These are phyloP conservation scores for Lasiodiplodia sp. DNA, from an alignment of 2,329 filamentous ascomycete genomes.

Conservation along the genomic window DNA sequence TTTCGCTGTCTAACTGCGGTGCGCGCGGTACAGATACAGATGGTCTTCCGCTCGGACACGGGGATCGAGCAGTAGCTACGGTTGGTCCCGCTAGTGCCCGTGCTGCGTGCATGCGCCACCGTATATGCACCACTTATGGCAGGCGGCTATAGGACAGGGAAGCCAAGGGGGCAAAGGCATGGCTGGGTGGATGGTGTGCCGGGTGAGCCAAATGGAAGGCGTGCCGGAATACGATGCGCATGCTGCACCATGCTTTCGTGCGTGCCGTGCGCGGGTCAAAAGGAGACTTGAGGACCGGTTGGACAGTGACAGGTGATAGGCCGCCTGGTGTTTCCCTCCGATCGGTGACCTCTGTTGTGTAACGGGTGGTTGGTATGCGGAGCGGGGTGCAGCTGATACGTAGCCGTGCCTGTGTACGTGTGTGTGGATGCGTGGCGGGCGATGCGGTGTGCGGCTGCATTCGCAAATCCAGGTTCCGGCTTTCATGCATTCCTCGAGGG, in stretches of 20 bases:
- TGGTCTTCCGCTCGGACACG: not conserved
- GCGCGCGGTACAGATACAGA: not conserved
- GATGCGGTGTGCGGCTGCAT: not conserved
- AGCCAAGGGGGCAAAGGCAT: not conserved
- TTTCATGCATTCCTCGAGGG: not conserved
- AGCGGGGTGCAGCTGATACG: not conserved
- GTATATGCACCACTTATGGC: not conserved
- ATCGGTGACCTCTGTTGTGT: not conserved
- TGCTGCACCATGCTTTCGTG: not conserved
- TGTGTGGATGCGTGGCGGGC: not conserved
- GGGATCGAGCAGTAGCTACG: not conserved
- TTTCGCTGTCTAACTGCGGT: not conserved
- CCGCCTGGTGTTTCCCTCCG: not conserved
- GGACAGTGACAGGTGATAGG: slow-evolving; percentile 1
- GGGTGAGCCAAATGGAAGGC: not conserved
- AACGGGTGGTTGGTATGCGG: slow-evolving; percentile 17
- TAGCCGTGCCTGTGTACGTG: not conserved
- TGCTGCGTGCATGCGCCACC: not conserved
- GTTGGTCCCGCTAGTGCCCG: slow-evolving; percentile 2
- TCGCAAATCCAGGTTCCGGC: not conserved
- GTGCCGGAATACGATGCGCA: slow-evolving; percentile 3
- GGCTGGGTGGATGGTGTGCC: not conserved
- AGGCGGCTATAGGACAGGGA: too few relatives aligned
- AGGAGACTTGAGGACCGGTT: not conserved
- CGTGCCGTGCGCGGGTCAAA: not conserved